Base-by-base conservation (phyloP, 148 eudicot species). In the Nepenthes gracilis region DNA sequence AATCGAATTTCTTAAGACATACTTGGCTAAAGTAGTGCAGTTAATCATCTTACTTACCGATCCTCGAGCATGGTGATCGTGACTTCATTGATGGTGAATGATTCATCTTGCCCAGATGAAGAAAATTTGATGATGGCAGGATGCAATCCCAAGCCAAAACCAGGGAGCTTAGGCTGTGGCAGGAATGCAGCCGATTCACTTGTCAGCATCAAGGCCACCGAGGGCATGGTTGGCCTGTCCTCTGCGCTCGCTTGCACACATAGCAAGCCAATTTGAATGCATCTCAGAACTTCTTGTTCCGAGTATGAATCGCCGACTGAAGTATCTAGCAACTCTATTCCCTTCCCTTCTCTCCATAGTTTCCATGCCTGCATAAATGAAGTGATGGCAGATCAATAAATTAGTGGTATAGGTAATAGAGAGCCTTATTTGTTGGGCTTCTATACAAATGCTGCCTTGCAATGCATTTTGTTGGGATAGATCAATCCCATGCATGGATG, bases 1-100 rank as follows among this genome's bases (percentile, higher is more conserved):
- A 23, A 23, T 23, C 23, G 23, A 23, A 23, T 23, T 23, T 23
- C 23, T 23, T 23, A 23, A 23, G 23, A 23, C 23, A 23, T 23
- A 23, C 23, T 23, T 45, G 48, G 11, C 48, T 45, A 5, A 0
- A 45, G 6, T 45, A 45, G 1, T 11, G 48, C 48, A 45, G 11
- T 11, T 6, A 45, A 5, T 54, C 57, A 54, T 54, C 57, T 54
- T 54, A 32, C 57, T 36, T 81, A 91, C 64, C 89, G 74, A 55
- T 83, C 85, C 58, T 81, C 83, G 5, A 88, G 49, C 37, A 77
- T 74, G 1, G 97, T 85, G 36, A 91, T 78, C 0, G 93, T 83
- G 45, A 88, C 84, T 40, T 81, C 65, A 66, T 91, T 91, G 9
- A 83, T 68, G 0, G 93, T 79, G 59, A 81, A 78, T 0, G 85